Evolutionary conservation across 345 rosid species (phyloP), one percentile per base, ranked within the genome.

Genomic region (Aegle marmelos): DNA sequence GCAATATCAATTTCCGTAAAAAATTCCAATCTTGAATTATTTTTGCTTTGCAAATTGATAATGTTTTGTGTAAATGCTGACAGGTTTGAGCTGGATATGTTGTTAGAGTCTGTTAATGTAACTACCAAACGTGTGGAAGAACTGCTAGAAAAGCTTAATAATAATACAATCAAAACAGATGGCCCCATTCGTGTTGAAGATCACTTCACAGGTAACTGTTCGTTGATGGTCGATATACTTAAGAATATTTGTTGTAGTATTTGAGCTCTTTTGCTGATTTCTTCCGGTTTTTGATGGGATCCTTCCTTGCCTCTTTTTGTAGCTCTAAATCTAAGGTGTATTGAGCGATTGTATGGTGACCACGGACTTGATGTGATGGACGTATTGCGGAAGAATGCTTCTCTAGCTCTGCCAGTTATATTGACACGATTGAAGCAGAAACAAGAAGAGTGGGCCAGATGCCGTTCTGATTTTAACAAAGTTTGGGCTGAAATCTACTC

Each of bases 11-110:
- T 71, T 50, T 39, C 66, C 13, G 74, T 77, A 45, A 45, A 45
- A 45, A 3, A 3, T 45, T 45, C 50, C 50, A 11, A 13, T 45
- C 50, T 45, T 13, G 17, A 45, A 45, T 17, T 45, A 45, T 13
- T 11, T 41, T 81, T 53, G 54, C 24, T 68, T 75, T 45, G 37
- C 19, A 36, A 70, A 45, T 72, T 78, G 61, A 9, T 79, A 68
- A 63, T 76, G 14, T 65, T 64, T 39, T 83, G 72, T 61, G 67
- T 21, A 27, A 36, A 45, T 83, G 54, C 68, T 72, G 78, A 81
- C 90, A 96, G 99, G 97, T 94, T 94, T 79, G 99, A 96, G 88
- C 86, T 96, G 86, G 99, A 96, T 86, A 92, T 96, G 98, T 53
- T 96, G 84, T 82, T 96, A 85, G 99, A 96, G 82, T 94, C 99